These are phyloP conservation scores for Diaporthe sp. DNA, from an alignment of 2,329 filamentous ascomycete genomes.

Conservation along the genomic window DNA sequence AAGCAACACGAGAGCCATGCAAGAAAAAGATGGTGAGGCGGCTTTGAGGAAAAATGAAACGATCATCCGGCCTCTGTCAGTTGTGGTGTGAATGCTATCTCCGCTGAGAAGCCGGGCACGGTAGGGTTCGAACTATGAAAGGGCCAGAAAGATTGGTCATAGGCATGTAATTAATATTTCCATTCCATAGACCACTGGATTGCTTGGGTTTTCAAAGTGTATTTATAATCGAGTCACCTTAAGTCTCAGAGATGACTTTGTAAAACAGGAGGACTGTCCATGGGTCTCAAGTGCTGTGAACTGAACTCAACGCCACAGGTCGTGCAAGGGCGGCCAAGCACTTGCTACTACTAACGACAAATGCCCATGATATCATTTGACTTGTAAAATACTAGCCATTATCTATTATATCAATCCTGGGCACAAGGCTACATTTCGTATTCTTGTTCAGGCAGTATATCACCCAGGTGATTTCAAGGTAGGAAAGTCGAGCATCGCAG, in stretches of 20 bases:
- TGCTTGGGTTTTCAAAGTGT: too few species aligned
- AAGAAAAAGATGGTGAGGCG: background rate
- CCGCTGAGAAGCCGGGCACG: background rate
- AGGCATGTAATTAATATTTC: background rate
- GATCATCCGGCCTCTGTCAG: too few species aligned
- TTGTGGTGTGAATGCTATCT: background rate
- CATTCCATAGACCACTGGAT: background rate
- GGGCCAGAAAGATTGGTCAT: background rate
- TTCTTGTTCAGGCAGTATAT: too few species aligned
- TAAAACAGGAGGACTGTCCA: background rate
- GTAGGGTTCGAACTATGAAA: background rate
- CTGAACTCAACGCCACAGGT: background rate
- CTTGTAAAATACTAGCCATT: background rate
- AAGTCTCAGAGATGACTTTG: background rate
- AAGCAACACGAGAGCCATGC: background rate
- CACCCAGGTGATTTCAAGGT: background rate
- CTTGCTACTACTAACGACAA: background rate
- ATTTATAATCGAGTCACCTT: background rate
- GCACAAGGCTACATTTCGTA: background rate
- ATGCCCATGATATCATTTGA: background rate
- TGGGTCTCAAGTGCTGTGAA: too few species aligned
- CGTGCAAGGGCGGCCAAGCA: background rate
- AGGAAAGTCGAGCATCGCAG: background rate
- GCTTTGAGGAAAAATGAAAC: background rate
- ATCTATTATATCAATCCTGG: background rate